phyloP scores from a whole-genome alignment of 371 early-diverging fungal species.

The Rhizopus delemar region DNA sequence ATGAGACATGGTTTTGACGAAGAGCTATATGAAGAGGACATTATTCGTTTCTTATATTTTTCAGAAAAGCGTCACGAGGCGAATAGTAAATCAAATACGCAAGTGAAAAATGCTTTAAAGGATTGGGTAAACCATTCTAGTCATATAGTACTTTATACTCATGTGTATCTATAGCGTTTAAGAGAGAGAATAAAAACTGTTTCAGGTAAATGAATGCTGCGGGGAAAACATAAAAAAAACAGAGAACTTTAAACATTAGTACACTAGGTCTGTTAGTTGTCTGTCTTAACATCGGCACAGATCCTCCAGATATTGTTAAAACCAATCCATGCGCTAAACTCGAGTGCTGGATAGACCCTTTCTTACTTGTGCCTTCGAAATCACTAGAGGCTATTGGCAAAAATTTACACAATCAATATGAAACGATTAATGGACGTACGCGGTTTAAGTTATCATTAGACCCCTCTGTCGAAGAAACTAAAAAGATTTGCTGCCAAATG shows the following conservation, averaged over 20 bases:
- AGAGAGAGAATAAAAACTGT: constrained; percentile 54
- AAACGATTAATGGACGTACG: constrained; percentile 86
- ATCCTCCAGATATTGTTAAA: constrained; percentile 93
- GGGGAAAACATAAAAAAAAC: too few species aligned
- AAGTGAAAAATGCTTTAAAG: constrained; percentile 26
- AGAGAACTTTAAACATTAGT: too few species aligned
- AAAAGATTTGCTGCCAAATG: constrained; percentile 81
- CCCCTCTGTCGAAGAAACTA: constrained; percentile 90
- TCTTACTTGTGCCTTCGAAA: constrained; percentile 73
- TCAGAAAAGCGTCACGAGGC: constrained; percentile 64
- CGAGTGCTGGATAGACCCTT: constrained; percentile 96
- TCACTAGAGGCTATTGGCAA: constrained; percentile 88
- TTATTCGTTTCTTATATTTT: constrained; percentile 59
- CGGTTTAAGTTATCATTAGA: constrained; percentile 84
- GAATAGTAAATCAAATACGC: constrained; percentile 32
- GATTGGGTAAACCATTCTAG: constrained; percentile 42
- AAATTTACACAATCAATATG: constrained; percentile 90
- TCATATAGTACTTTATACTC: background rate
- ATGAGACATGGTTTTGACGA: constrained; percentile 64
- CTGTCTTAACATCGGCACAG: constrained; percentile 95
- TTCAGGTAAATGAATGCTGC: constrained; percentile 30
- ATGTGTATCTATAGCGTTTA: constrained; percentile 32
- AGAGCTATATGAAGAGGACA: constrained; percentile 56
- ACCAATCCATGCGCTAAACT: constrained; percentile 88
- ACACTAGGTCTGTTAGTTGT: constrained; percentile 69